Base-by-base conservation (phyloP, 108 stramenopile genomes). In the Nitzschia sp. region DNA sequence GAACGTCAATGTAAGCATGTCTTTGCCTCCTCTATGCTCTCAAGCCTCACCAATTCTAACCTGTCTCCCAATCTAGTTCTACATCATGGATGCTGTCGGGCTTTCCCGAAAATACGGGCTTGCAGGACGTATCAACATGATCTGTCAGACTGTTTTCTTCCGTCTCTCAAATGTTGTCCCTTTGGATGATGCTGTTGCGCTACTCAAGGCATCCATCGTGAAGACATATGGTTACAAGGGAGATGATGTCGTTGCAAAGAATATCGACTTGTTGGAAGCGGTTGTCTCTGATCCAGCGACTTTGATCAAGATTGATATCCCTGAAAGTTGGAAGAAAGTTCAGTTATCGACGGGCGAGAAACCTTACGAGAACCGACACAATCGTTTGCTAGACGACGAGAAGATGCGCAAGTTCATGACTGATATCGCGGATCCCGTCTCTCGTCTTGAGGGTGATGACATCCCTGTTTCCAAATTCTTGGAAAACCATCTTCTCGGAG, bases 71-170 rank as follows among this genome's bases (percentile, higher is more conserved):
- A 31, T 61, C 0, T 53, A 79, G 31, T 66, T 83, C 33, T 83
- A 69, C 46, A 81, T 81, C 54, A 82, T 82, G 74, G 85, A 85
- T 58, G 85, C 85, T 11, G 79, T 38, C 0, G 63, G 71, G 19
- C 63, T 85, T 32, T 81, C 85, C 3, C 32, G 56, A 28, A 66
- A 78, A 34, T 80, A 54, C 47, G 85, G 85, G 0, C 68, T 85
- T 29, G 79, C 79, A 26, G 85, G 85, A 1, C 76, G 76, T 29
- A 85, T 85, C 69, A 85, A 85, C 38, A 82, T 85, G 71, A 82
- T 85, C 31, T 85, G 85, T 45, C 72, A 80, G 72, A 64, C 62
- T 21, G 79, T 63, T 15, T 85, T 85, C 72, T 85, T 85, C 59
- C 75, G 79, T 21, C 50, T 85, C 3, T 72, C 80, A 32, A 76